These are phyloP conservation scores for Podospora appendiculata DNA, from an alignment of 495 filamentous ascomycete genomes.

Conservation along the genomic window DNA sequence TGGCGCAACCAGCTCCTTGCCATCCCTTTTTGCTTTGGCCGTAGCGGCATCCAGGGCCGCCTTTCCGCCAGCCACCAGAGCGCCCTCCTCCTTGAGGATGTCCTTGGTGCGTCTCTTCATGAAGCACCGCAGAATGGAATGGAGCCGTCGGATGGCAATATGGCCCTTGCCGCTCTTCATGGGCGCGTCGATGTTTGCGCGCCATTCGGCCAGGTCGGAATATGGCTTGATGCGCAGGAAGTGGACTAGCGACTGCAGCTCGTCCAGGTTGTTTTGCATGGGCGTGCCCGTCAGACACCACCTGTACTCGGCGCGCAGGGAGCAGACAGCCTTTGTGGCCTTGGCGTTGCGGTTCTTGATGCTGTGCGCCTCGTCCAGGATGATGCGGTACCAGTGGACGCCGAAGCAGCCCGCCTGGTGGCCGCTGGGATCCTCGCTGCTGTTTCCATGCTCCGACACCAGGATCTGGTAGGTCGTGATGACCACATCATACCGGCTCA, in stretches of 20 bases:
- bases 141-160: conserved; percentile 81
- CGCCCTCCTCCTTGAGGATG: conserved; percentile 75
- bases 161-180: conserved; percentile 80
- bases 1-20: conserved; percentile 30
- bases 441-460: conserved; percentile 74
- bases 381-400: conserved; percentile 88
- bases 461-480: conserved; percentile 96
- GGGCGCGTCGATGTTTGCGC: conserved; percentile 76
- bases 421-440: conserved; percentile 36
- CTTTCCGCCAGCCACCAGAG: conserved; percentile 63
- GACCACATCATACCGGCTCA: conserved; percentile 86
- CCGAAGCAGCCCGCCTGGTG: conserved; percentile 80
- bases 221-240: conserved; percentile 92
- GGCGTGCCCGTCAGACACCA: conserved; percentile 97
- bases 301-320: conserved; percentile 71
- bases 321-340: conserved; percentile 78
- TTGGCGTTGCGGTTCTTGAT: conserved; percentile 99
- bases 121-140: conserved; percentile 76
- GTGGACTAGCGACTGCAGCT: conserved; percentile 84
- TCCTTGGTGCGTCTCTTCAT: conserved; percentile 98
- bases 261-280: conserved; percentile 97
- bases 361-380: conserved; percentile 93
- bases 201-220: conserved; percentile 74
- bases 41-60: conserved; percentile 33
- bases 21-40: conserved; percentile 39